Conservation (phyloP, 2,329 filamentous ascomycete genomes). For the Bipolaris cookei region DNA sequence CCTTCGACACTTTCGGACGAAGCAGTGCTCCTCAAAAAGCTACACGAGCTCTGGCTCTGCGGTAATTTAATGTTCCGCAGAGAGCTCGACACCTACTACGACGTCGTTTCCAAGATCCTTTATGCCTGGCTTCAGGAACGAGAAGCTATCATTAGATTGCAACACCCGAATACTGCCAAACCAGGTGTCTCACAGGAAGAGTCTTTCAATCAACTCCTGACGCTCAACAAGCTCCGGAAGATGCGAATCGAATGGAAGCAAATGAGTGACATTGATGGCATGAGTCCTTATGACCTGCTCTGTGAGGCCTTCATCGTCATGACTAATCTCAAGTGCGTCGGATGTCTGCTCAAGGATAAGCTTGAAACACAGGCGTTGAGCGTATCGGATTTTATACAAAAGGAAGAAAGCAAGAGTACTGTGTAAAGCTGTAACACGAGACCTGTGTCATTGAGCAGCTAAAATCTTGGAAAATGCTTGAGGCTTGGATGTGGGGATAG, state of each 20-base stretch:
- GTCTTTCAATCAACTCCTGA: constrained; percentile 41
- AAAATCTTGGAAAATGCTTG: no score
- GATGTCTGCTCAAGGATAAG: constrained; percentile 44
- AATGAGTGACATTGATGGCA: constrained; percentile 41
- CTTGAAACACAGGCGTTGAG: no score
- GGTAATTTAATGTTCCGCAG: constrained; percentile 32
- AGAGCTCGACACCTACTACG: constrained; percentile 35
- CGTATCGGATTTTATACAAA: no score
- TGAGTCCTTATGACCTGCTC: constrained; percentile 42
- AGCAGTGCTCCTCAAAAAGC: constrained; percentile 27
- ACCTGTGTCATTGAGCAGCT: constrained; percentile 2
- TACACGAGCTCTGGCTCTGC: constrained; percentile 38
- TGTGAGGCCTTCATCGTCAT: no score
- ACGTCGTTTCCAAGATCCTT: constrained; percentile 37
- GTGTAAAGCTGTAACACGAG: constrained; percentile 24
- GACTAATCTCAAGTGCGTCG: no score
- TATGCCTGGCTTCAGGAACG: constrained; percentile 41
- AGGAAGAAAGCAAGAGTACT: no score
- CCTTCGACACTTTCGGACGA: constrained; percentile 32
- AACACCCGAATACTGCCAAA: constrained; percentile 27
- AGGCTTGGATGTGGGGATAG: no score
- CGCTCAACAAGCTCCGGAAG: constrained; percentile 45
- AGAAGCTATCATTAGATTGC: constrained; percentile 35
- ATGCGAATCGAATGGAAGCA: constrained; percentile 47
- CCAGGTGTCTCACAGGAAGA: constrained; percentile 35